Conservation (phyloP, 768 basidiomycete species). For the Gloeostereum incarnatum region DNA sequence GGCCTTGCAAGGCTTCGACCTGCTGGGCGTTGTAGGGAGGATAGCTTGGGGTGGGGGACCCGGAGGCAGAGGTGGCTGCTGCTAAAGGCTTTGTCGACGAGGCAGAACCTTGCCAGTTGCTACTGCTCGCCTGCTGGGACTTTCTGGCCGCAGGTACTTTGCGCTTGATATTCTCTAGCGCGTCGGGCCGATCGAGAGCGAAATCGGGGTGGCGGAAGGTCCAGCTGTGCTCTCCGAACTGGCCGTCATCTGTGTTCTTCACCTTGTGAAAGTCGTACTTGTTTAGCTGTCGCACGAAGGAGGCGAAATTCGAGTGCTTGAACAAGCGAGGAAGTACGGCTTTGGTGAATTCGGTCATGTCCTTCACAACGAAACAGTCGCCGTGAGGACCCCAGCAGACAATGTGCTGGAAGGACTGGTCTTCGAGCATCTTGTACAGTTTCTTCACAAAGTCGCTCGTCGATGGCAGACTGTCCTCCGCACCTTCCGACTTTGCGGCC, state of each 20-base stretch:
- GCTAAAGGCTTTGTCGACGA: constrained; percentile 11
- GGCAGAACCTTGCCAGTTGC: no score
- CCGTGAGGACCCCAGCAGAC: constrained; percentile 63
- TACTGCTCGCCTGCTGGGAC: constrained; percentile 17
- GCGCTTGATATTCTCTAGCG: constrained; percentile 51
- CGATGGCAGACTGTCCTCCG: constrained; percentile 51
- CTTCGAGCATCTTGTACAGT: constrained; percentile 82
- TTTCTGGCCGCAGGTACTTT: constrained; percentile 49
- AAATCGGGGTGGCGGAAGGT: constrained; percentile 55
- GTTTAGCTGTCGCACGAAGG: constrained; percentile 88
- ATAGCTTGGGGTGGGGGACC: not conserved
- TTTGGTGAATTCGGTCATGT: constrained; percentile 96
- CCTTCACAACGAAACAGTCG: constrained; percentile 91
- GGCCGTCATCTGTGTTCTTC: constrained; percentile 78
- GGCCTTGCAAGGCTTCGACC: constrained; percentile 40
- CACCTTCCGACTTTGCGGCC: not conserved
- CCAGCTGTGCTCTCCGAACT: constrained; percentile 57
- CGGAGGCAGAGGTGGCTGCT: not conserved
- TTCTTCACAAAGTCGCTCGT: constrained; percentile 94
- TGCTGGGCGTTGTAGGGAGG: no score
- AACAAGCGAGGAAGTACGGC: constrained; percentile 84
- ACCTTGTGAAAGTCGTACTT: constrained; percentile 97
- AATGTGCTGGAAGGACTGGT: constrained; percentile 39
- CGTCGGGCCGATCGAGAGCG: constrained; percentile 41
- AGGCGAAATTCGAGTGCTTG: constrained; percentile 93